phyloP scores from a whole-genome alignment of 2,329 filamentous ascomycete species.

The Trichothecium sympodiale region DNA sequence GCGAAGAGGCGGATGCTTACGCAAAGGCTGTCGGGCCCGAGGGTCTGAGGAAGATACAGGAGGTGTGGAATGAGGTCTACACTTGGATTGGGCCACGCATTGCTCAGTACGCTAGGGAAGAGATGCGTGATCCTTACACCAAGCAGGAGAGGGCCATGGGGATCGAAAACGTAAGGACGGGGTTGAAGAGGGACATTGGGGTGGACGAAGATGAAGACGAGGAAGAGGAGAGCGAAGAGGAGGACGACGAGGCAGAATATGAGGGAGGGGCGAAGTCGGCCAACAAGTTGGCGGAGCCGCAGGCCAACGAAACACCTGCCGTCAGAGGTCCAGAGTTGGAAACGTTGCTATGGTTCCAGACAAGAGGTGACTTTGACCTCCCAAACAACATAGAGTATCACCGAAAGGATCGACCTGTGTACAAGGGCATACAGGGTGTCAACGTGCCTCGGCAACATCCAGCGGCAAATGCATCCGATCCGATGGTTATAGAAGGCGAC shows the following conservation, averaged over 20 bases:
- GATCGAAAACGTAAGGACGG: conserved; percentile 60
- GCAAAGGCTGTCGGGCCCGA: conserved; percentile 21
- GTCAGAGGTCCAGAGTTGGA: conserved; percentile 29
- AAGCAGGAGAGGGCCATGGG: conserved; percentile 57
- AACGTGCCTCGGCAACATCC: conserved; percentile 14
- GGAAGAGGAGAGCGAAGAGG: conserved; percentile 42
- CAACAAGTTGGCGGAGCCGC: conserved; percentile 8
- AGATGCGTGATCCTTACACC: conserved; percentile 54
- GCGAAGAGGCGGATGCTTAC: conserved; percentile 21
- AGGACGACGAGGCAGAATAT: conserved; percentile 35
- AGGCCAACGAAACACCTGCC: conserved; percentile 13
- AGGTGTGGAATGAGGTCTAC: conserved; percentile 43
- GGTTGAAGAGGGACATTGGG: conserved; percentile 45
- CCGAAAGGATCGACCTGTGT: conserved; percentile 18
- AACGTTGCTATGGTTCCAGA: conserved; percentile 33
- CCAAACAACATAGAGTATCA: conserved; percentile 33
- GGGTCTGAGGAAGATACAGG: conserved; percentile 30
- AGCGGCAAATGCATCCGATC: not conserved
- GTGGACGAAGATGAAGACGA: conserved; percentile 45
- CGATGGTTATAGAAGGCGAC: not conserved
- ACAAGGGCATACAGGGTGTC: conserved; percentile 22
- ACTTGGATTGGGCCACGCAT: conserved; percentile 29
- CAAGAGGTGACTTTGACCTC: conserved; percentile 32
- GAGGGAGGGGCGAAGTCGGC: conserved; percentile 11
- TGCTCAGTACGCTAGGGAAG: conserved; percentile 28